These are phyloP conservation scores for Xylariaceae sp. DNA, from an alignment of 2,329 filamentous ascomycete genomes.

Conservation along the genomic window DNA sequence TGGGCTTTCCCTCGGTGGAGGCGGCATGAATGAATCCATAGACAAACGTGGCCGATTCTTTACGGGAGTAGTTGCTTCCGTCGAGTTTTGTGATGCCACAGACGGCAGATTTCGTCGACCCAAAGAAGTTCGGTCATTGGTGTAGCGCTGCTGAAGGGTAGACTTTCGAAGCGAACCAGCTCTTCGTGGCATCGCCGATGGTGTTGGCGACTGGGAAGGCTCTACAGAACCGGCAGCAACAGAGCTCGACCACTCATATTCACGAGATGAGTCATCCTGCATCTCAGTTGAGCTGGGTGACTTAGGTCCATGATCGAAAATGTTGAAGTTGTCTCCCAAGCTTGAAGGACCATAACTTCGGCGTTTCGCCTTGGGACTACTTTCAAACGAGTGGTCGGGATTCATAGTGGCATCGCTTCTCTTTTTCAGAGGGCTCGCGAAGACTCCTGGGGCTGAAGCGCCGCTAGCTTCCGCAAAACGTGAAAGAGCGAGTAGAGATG, in stretches of 20 bases:
- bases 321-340: slow-evolving; percentile 68
- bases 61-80: slow-evolving; percentile 62
- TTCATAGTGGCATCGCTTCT: slow-evolving; percentile 90
- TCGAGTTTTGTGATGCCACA: slow-evolving; percentile 56
- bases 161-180: slow-evolving; percentile 83
- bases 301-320: slow-evolving; percentile 69
- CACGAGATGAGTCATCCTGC: slow-evolving; percentile 55
- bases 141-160: slow-evolving; percentile 81
- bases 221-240: slow-evolving; percentile 47
- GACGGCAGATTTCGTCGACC: slow-evolving; percentile 59
- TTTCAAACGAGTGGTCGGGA: slow-evolving; percentile 76
- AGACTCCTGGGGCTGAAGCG: slow-evolving; percentile 57
- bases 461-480: slow-evolving; percentile 56
- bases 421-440: slow-evolving; percentile 88
- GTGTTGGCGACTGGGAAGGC: slow-evolving; percentile 50
- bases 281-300: slow-evolving; percentile 54
- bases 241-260: slow-evolving; percentile 60
- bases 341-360: slow-evolving; percentile 81
- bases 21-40: slow-evolving; percentile 76
- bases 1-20: slow-evolving; percentile 66
- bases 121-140: slow-evolving; percentile 68
- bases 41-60: slow-evolving; percentile 74
- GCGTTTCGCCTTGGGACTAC: slow-evolving; percentile 89
- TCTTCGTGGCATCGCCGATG: slow-evolving; percentile 67
- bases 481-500: slow-evolving; percentile 56